phyloP scores from a whole-genome alignment of 106 monocot genomes.

The Acanthochlamys bracteata region DNA sequence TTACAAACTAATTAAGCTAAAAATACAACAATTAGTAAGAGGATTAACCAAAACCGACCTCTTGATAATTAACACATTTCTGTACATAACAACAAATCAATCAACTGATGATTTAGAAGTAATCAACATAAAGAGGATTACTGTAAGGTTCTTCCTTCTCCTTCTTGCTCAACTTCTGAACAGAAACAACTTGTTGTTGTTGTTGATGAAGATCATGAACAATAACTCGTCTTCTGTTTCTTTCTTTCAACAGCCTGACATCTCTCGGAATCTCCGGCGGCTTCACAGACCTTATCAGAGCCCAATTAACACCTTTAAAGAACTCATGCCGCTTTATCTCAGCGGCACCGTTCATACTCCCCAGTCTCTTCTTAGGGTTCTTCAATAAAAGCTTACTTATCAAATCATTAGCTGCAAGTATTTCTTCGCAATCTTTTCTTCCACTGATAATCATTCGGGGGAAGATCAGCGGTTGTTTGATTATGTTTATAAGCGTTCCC shows the following conservation, averaged over 20 bases:
- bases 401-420: slow-evolving; percentile 50
- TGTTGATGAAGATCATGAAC: no score
- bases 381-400: slow-evolving; percentile 62
- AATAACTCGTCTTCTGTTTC: neutral
- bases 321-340: slow-evolving; percentile 87
- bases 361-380: slow-evolving; percentile 80
- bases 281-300: slow-evolving; percentile 65
- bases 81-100: no score
- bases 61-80: no score
- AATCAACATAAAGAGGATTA: slow-evolving; percentile 7
- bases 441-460: slow-evolving; percentile 13
- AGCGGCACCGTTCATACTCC: slow-evolving; percentile 56
- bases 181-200: no score
- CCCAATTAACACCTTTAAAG: slow-evolving; percentile 83
- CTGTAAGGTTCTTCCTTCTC: slow-evolving; percentile 10
- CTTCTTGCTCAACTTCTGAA: slow-evolving; percentile 4
- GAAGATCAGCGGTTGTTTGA: slow-evolving; percentile 62
- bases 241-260: neutral
- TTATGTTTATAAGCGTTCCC: slow-evolving; percentile 76
- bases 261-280: slow-evolving; percentile 34
- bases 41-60: no score
- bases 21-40: no score
- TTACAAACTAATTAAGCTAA: no score
- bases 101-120: slow-evolving; percentile 4
- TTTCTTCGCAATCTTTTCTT: slow-evolving; percentile 38